Base-by-base conservation (phyloP, 495 filamentous ascomycete genomes). In the Bathelium albidoporum region DNA sequence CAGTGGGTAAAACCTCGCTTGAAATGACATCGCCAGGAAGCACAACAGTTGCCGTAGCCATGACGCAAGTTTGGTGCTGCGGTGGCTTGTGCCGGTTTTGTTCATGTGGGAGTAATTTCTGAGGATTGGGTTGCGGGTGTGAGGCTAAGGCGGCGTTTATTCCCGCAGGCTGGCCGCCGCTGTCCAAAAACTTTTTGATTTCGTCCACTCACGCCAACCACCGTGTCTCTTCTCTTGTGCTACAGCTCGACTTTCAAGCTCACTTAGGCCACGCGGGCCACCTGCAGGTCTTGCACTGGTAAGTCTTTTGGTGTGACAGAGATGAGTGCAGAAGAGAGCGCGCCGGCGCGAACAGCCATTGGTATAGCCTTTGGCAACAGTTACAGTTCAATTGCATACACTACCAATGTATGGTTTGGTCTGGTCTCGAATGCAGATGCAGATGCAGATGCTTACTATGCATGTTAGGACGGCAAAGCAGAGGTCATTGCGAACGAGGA, bases 401-500 rank as follows among this genome's bases (percentile, higher is more conserved):
- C 91, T 34, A 83, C 86, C 52, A 74, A 74, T 65, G 84, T 87
- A 80, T 62, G 85, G 75, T 29, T 34, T 28, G 59, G 44, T 20
- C 10, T 18, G 11, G n/a, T n/a, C n/a, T n/a, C 29, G 31, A 24
- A 12, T 32, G 5, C 36, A 5, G 16, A 11, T 5, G 16, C 12
- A 43, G 62, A 7, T 39, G 62, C 26, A 20, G 61, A 31, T 12
- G 20, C 59, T 62, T 11, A 69, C 39, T 58, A 29, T 22, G n/a
- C 43, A 20, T 70, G 34, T 66, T 69, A 87, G 80, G 94, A 97
- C 69, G 93, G 92, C 75, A 95, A 93, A 78, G 87, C 91, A 65
- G 91, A 96, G 73, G 93, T 98, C 70, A 97, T 98, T 76, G 94
- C 95, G 64, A 97, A 98, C 77, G 95, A 98, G 77, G 94, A 97